Evolutionary conservation across 208 protist genomes (phyloP).

Genomic region (Wallacemonas rigidus): DNA sequence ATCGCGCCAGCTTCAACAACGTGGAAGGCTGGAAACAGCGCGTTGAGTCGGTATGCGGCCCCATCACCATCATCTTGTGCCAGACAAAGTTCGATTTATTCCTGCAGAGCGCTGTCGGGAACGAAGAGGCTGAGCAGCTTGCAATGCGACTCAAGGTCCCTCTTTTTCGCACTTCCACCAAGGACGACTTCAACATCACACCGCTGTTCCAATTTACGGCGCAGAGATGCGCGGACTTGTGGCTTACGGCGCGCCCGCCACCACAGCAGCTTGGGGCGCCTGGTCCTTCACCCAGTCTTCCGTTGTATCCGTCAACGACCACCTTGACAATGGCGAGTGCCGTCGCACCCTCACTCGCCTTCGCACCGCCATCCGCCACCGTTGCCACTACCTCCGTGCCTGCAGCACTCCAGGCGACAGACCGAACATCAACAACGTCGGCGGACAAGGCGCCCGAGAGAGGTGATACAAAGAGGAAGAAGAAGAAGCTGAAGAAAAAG

Average conservation of each 20-base stretch:
- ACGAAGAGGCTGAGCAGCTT: slow-evolving; percentile 86
- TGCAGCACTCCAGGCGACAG: neutral
- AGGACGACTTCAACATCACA: slow-evolving; percentile 94
- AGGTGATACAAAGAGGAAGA: slow-evolving; percentile 30
- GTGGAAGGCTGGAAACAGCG: slow-evolving; percentile 87
- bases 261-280: neutral
- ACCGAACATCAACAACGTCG: too few species aligned
- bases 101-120: slow-evolving; percentile 70
- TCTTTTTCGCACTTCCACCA: slow-evolving; percentile 91
- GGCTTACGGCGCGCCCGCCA: neutral
- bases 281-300: neutral
- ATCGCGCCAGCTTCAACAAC: slow-evolving; percentile 87
- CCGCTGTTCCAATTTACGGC: slow-evolving; percentile 88
- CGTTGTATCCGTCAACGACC: too few species aligned
- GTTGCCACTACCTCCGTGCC: neutral
- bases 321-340: neutral
- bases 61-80: slow-evolving; percentile 91
- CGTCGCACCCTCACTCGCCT: neutral
- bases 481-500: slow-evolving; percentile 19
- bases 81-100: slow-evolving; percentile 95
- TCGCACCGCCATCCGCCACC: neutral
- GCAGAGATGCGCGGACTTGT: slow-evolving; percentile 50
- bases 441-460: slow-evolving; percentile 18
- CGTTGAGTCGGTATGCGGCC: slow-evolving; percentile 80
- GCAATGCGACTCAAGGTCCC: slow-evolving; percentile 79